These are phyloP conservation scores for Populus ilicifolia DNA, from an alignment of 345 rosid species.

Conservation along the genomic window DNA sequence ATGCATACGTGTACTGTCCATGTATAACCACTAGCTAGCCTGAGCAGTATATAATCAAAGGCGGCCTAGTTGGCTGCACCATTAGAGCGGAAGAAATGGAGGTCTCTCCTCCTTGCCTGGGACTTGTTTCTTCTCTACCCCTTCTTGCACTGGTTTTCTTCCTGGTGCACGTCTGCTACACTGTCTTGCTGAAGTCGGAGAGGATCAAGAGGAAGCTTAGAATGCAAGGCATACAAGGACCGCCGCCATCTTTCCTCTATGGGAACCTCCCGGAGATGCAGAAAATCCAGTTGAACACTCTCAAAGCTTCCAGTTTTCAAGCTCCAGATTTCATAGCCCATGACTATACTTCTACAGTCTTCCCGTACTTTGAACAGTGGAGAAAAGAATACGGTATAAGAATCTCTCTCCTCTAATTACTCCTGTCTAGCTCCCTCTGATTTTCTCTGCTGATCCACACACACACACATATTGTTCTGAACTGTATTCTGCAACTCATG, in stretches of 20 bases:
- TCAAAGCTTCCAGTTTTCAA: neutral
- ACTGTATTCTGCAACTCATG: no score
- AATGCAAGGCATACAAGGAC: slow-evolving; percentile 68
- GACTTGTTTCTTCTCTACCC: neutral
- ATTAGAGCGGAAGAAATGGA: neutral
- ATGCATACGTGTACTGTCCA: no score
- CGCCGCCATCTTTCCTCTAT: slow-evolving; percentile 49
- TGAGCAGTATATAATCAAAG: no score
- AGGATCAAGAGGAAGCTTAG: slow-evolving; percentile 39
- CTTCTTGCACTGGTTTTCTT: slow-evolving; percentile 12
- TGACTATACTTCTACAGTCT: slow-evolving; percentile 68
- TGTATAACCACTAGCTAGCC: neutral
- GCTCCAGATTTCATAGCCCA: slow-evolving; percentile 42
- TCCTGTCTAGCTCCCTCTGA: neutral
- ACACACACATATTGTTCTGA: no score
- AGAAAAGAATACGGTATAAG: slow-evolving; percentile 60
- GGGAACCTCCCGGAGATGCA: slow-evolving; percentile 75
- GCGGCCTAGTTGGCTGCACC: neutral
- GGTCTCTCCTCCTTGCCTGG: neutral
- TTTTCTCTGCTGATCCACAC: no score
- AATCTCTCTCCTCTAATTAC: neutral
- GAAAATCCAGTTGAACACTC: slow-evolving; percentile 32
- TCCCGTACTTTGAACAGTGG: slow-evolving; percentile 78
- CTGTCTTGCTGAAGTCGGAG: slow-evolving; percentile 20
- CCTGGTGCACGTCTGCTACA: slow-evolving; percentile 17